phyloP scores from a whole-genome alignment of 768 basidiomycete genomes.

The Rhodotorula graminis region DNA sequence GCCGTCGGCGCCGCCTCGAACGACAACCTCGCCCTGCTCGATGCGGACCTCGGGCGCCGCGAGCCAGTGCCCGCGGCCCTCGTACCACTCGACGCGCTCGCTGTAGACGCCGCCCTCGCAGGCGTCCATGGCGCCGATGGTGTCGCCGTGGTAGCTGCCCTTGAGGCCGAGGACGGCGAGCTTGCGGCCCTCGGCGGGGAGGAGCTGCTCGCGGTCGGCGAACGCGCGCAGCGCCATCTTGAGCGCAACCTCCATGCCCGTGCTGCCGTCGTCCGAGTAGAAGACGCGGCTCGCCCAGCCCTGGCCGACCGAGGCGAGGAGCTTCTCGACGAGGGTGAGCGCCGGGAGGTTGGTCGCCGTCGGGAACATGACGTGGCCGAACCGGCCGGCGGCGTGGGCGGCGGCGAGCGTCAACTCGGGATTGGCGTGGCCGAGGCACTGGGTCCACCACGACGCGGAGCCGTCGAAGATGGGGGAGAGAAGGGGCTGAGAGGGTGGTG shows the following conservation, averaged over 20 bases:
- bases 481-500: conserved; percentile 18
- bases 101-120: conserved; percentile 74
- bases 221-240: conserved; percentile 80
- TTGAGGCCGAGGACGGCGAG: conserved; percentile 72
- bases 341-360: conserved; percentile 81
- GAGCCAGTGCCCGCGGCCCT: conserved; percentile 87
- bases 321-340: conserved; percentile 70
- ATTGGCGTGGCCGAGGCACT: conserved; percentile 77
- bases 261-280: conserved; percentile 91
- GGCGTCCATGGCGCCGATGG: conserved; percentile 95
- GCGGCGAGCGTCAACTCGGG: conserved; percentile 76
- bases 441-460: conserved; percentile 98
- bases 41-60: conserved; percentile 77
- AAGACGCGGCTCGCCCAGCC: conserved; percentile 90
- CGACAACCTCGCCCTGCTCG: conserved; percentile 53
- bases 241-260: conserved; percentile 93
- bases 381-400: conserved; percentile 81
- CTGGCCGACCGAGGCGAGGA: conserved; percentile 67
- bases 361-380: conserved; percentile 96
- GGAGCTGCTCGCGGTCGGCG: conserved; percentile 43
- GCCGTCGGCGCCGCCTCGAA: conserved; percentile 2
- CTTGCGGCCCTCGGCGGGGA: conserved; percentile 35
- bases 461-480: conserved; percentile 70
- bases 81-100: conserved; percentile 86
- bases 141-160: conserved; percentile 96